Conservation (phyloP, 2,329 filamentous ascomycete genomes). For the Calonectria ilicicola region DNA sequence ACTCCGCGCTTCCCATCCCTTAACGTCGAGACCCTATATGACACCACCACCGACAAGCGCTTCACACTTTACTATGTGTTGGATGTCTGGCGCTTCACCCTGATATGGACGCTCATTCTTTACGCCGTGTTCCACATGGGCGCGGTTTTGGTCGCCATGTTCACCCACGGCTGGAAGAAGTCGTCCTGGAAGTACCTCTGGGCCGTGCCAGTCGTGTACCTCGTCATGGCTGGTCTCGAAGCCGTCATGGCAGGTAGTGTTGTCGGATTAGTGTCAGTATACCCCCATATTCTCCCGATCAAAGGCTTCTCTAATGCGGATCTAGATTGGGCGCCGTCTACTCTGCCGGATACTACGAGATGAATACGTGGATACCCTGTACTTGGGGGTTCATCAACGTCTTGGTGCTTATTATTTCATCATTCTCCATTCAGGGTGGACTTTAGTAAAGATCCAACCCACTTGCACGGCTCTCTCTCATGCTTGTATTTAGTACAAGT, state of each 20-base stretch:
- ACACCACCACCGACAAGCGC: slow-evolving; percentile 53
- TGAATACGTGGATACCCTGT: slow-evolving; percentile 96
- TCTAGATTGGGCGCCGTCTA: slow-evolving; percentile 82
- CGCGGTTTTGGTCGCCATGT: slow-evolving; percentile 77
- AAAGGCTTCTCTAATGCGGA: slow-evolving; percentile 26
- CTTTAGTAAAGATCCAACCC: slow-evolving; percentile 62
- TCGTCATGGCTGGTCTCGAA: slow-evolving; percentile 78
- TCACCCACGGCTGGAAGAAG: slow-evolving; percentile 74
- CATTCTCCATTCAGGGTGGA: slow-evolving; percentile 92
- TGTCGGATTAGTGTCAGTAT: slow-evolving; percentile 80
- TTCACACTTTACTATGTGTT: slow-evolving; percentile 77
- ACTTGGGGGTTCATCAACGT: slow-evolving; percentile 90
- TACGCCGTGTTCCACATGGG: slow-evolving; percentile 81
- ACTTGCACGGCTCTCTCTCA: neutral
- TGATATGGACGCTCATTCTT: slow-evolving; percentile 87
- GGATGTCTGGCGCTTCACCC: slow-evolving; percentile 89
- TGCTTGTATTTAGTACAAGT: neutral
- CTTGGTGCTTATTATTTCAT: slow-evolving; percentile 84
- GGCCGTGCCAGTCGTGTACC: slow-evolving; percentile 78
- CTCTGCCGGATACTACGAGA: slow-evolving; percentile 83
- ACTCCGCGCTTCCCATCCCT: slow-evolving; percentile 84
- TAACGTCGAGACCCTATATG: slow-evolving; percentile 74
- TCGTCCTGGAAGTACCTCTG: slow-evolving; percentile 74
- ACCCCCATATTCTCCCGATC: neutral
- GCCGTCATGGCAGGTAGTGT: slow-evolving; percentile 84